phyloP scores from a whole-genome alignment of 108 stramenopile genomes.

The Nannochloropsis granulata region DNA sequence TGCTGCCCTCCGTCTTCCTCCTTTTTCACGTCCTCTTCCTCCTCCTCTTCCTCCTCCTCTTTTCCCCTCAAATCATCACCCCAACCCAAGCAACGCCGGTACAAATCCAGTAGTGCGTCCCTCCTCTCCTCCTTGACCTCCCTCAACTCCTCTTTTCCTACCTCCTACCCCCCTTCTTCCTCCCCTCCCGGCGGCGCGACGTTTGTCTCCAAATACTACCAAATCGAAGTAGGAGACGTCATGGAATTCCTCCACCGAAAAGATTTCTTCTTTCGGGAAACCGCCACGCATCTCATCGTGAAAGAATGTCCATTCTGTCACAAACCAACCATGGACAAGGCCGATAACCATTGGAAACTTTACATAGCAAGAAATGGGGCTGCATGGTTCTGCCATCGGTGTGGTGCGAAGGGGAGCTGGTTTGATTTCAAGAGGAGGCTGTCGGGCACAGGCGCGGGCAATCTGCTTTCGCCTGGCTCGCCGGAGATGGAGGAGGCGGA shows the following conservation, averaged over 20 bases:
- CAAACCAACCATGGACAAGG: not conserved
- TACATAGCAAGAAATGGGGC: constrained; percentile 37
- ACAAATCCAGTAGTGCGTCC: not conserved
- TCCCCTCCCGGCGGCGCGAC: not conserved
- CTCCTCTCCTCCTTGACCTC: not conserved
- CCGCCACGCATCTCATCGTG: constrained; percentile 1
- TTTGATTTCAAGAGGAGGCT: constrained; percentile 67
- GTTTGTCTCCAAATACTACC: constrained; percentile 22
- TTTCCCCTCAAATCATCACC: not conserved
- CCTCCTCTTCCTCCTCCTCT: not conserved
- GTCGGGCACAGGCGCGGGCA: constrained; percentile 31
- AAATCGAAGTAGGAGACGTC: constrained; percentile 2
- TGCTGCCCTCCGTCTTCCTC: not conserved
- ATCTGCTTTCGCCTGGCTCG: not conserved
- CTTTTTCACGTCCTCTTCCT: not conserved
- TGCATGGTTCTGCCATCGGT: constrained; percentile 85
- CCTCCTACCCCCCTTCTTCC: not conserved
- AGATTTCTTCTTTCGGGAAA: not conserved
- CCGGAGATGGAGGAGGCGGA: not conserved
- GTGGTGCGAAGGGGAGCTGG: constrained; percentile 69
- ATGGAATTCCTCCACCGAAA: constrained; percentile 3
- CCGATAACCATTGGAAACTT: constrained; percentile 23
- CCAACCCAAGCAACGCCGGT: not conserved
- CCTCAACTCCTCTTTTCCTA: not conserved
- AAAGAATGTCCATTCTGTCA: constrained; percentile 31